A percentile compares a stretch with the other conserved stretches of the same genome.
Conservation (phyloP, 495 filamentous ascomycete species). For the Daldinia vernicosa region DNA sequence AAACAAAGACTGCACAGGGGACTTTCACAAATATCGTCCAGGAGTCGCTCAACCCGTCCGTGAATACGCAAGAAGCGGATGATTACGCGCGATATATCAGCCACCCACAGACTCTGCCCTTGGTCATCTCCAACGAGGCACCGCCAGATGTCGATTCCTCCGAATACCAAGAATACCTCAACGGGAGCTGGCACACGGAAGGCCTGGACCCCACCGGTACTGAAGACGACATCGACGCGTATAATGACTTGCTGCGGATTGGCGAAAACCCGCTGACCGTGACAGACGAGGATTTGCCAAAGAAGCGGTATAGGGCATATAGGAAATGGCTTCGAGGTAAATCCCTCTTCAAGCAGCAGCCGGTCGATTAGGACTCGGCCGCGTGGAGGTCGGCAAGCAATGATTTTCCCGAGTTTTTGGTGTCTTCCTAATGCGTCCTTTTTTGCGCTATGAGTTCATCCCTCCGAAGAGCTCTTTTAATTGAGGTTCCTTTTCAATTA, state of each 20-base stretch:
- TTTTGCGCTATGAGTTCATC: slow-evolving; percentile 10
- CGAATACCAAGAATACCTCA: slow-evolving; percentile 80
- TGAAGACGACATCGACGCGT: slow-evolving; percentile 78
- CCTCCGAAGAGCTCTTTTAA: slow-evolving; percentile 53
- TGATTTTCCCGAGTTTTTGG: slow-evolving; percentile 12
- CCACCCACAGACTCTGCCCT: slow-evolving; percentile 87
- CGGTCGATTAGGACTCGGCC: slow-evolving; percentile 63
- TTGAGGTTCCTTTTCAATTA: slow-evolving; percentile 55
- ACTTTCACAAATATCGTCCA: slow-evolving; percentile 85
- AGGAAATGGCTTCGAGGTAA: slow-evolving; percentile 92
- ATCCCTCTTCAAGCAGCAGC: slow-evolving; percentile 90
- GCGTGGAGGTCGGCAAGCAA: slow-evolving; percentile 16
- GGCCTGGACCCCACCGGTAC: slow-evolving; percentile 43
- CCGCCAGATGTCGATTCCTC: slow-evolving; percentile 60
- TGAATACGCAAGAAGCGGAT: slow-evolving; percentile 74
- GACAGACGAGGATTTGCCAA: slow-evolving; percentile 78
- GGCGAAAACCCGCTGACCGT: slow-evolving; percentile 89
- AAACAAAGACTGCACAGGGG: slow-evolving; percentile 79
- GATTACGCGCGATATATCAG: slow-evolving; percentile 93
- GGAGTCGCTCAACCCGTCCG: slow-evolving; percentile 80
- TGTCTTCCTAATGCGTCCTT: slow-evolving; percentile 8
- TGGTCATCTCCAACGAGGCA: slow-evolving; percentile 80
- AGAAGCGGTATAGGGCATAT: slow-evolving; percentile 97
- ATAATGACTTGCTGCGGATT: slow-evolving; percentile 76
- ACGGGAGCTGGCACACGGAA: slow-evolving; percentile 59